Conservation (phyloP, 1,139 yeast species). For the Pichiaceae sp. region DNA sequence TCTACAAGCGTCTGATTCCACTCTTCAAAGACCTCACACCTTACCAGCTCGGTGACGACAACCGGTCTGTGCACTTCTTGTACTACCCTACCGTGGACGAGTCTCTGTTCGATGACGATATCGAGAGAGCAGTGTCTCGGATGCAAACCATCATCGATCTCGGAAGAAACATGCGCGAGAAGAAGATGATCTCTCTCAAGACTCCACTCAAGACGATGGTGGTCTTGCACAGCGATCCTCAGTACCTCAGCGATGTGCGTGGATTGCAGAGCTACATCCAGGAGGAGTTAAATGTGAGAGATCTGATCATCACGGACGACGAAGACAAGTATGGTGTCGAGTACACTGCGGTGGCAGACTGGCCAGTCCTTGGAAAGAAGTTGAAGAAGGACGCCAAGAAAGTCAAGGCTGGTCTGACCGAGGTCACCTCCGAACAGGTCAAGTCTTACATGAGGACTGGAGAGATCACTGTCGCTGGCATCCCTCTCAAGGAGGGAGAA, state of each 20-base stretch:
- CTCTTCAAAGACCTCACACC: conserved; percentile 50
- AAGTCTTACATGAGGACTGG: conserved; percentile 68
- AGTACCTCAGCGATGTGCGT: conserved; percentile 70
- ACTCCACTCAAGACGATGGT: conserved; percentile 88
- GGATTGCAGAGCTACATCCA: conserved; percentile 69
- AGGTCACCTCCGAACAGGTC: conserved; percentile 72
- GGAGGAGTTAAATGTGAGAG: conserved; percentile 91
- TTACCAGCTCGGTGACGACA: conserved; percentile 36
- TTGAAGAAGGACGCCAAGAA: conserved; percentile 88
- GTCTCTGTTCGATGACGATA: conserved; percentile 70
- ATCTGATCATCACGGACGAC: conserved; percentile 78
- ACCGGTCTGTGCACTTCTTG: conserved; percentile 87
- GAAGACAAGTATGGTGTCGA: conserved; percentile 89
- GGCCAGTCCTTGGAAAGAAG: conserved; percentile 98
- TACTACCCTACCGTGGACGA: conserved; percentile 80
- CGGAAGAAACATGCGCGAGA: conserved; percentile 95
- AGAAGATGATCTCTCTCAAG: conserved; percentile 87
- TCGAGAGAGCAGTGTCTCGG: conserved; percentile 80
- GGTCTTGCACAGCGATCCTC: conserved; percentile 71
- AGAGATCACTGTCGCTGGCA: conserved; percentile 78
- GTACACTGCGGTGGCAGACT: conserved; percentile 93
- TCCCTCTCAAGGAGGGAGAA: conserved; percentile 79
- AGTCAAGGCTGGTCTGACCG: conserved; percentile 90
- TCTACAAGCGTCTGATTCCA: conserved; percentile 67
- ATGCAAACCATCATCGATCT: conserved; percentile 97